Percentiles rank a stretch among this genome's conserved stretches.
Conservation (phyloP, 768 basidiomycete genomes). For the Terana coerulea region DNA sequence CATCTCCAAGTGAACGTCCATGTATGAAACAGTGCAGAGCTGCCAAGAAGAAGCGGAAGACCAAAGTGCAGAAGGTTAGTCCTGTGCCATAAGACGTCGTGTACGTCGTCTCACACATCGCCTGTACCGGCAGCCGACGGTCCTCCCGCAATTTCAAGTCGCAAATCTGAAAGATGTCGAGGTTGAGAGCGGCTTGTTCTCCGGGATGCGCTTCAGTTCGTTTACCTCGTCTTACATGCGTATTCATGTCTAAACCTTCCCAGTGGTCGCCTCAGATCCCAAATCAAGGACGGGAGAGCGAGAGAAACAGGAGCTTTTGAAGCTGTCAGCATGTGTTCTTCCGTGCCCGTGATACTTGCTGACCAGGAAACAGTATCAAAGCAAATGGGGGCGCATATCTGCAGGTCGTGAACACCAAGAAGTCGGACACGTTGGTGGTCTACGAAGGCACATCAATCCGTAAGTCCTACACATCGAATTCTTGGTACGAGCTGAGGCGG, state of each 20-base stretch:
- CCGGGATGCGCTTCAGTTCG: constrained; percentile 78
- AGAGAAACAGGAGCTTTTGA: constrained; percentile 67
- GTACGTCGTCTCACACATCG: too few species aligned
- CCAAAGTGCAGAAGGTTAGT: constrained; percentile 50
- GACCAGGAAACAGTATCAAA: constrained; percentile 48
- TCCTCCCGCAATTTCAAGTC: constrained; percentile 67
- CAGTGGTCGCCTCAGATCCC: constrained; percentile 76
- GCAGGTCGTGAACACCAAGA: constrained; percentile 56
- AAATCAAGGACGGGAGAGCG: constrained; percentile 62
- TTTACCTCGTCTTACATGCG: constrained; percentile 2
- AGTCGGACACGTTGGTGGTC: constrained; percentile 50
- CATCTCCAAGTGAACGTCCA: neutral
- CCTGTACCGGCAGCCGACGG: constrained; percentile 47
- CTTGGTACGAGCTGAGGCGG: neutral
- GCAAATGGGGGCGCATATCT: constrained; percentile 64
- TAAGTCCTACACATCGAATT: constrained; percentile 33
- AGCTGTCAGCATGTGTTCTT: constrained; percentile 42
- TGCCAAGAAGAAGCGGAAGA: constrained; percentile 58
- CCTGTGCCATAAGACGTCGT: too few species aligned
- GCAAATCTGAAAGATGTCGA: constrained; percentile 57
- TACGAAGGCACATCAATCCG: constrained; percentile 70
- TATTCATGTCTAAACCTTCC: constrained; percentile 1
- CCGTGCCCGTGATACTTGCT: neutral
- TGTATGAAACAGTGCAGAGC: constrained; percentile 21
- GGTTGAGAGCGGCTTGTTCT: constrained; percentile 64